Percentiles rank a stretch among this genome's conserved stretches.
These are phyloP conservation scores for Polyporus tsugae DNA, from an alignment of 1,284 basidiomycete genomes.

Conservation along the genomic window DNA sequence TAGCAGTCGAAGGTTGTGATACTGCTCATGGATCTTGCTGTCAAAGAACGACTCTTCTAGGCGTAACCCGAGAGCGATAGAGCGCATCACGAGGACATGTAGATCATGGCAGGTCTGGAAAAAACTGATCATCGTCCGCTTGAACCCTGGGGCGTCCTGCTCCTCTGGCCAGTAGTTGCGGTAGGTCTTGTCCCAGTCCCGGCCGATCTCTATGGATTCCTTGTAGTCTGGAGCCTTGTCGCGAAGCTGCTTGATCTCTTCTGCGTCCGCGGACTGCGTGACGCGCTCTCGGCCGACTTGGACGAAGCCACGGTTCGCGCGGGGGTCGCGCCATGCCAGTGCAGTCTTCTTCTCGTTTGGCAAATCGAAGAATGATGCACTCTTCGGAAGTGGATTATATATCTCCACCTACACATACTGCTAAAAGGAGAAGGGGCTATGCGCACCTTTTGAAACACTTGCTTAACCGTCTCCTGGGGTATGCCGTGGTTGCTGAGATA, in stretches of 20 bases:
- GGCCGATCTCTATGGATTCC: constrained; percentile 87
- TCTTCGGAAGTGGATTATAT: constrained; percentile 50
- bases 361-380: constrained; percentile 76
- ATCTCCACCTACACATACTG: not conserved
- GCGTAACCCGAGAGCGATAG: constrained; percentile 81
- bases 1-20: constrained; percentile 79
- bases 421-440: not conserved
- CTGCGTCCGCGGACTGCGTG: constrained; percentile 73
- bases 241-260: constrained; percentile 80
- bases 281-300: constrained; percentile 82
- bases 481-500: constrained; percentile 80
- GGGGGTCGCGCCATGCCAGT: constrained; percentile 83
- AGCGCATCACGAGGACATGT: constrained; percentile 79
- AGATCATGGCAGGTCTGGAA: constrained; percentile 81
- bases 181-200: constrained; percentile 79
- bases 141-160: constrained; percentile 69
- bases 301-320: constrained; percentile 86
- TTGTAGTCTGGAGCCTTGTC: constrained; percentile 80
- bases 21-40: constrained; percentile 74
- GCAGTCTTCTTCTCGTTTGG: constrained; percentile 70
- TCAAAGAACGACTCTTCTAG: constrained; percentile 81
- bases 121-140: constrained; percentile 76
- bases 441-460: constrained; percentile 68
- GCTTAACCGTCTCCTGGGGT: constrained; percentile 55
- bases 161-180: constrained; percentile 84